Evolutionary conservation across 345 rosid species (phyloP).

Genomic region (Adansonia digitata): DNA sequence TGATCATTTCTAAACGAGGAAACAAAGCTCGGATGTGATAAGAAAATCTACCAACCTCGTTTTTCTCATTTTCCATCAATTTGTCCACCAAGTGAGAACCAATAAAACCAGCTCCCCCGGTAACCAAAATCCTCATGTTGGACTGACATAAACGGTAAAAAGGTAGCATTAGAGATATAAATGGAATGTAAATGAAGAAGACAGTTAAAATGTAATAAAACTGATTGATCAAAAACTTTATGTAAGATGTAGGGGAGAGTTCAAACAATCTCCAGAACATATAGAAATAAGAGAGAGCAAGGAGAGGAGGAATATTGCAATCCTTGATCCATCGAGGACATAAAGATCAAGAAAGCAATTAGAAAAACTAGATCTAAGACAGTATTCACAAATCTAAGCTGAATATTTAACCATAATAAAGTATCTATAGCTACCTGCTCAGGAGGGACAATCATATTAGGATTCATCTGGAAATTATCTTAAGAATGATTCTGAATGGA

Average conservation of each 20-base stretch:
- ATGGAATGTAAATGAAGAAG: neutral
- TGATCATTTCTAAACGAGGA: neutral
- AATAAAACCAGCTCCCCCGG: conserved; percentile 97
- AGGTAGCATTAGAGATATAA: neutral
- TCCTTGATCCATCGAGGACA: neutral
- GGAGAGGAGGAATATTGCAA: neutral
- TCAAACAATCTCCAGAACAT: neutral
- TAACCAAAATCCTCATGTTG: conserved; percentile 89
- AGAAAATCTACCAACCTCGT: conserved; percentile 52
- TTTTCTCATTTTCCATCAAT: conserved; percentile 89
- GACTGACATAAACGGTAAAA: conserved; percentile 43
- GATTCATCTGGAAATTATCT: conserved; percentile 1
- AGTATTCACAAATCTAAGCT: conserved; percentile 10
- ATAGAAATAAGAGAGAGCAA: neutral
- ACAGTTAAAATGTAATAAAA: neutral
- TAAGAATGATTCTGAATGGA: neutral
- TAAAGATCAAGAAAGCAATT: neutral
- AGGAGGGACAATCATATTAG: neutral
- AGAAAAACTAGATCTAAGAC: neutral
- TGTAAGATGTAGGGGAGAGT: neutral
- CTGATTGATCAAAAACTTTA: neutral
- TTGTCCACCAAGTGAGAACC: conserved; percentile 94
- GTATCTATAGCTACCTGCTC: neutral
- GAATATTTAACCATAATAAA: conserved; percentile 8
- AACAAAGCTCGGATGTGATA: neutral